Base-by-base conservation (phyloP, 2,329 filamentous ascomycete genomes). In the Talaromyces rugulosus region DNA sequence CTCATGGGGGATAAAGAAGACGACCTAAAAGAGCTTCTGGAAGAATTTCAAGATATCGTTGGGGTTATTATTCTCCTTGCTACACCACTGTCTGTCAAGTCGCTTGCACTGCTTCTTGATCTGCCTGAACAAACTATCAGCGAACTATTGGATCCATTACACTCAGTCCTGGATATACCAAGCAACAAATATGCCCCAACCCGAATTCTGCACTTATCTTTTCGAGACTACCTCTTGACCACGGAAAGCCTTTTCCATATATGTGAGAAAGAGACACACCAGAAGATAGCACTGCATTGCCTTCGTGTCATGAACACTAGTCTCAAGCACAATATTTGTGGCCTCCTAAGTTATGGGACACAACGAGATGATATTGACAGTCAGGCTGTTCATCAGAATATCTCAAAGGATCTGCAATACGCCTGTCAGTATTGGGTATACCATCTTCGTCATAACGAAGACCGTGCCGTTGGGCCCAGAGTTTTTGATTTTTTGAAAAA, bases 221-320 rank as follows among this genome's bases (percentile, higher is more conserved):
- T 75, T 55, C 68, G 70, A 54, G 70, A 75, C 63, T 74, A 70
- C 58, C 68, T 74, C 16, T 61, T 74, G 18, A 61, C 69, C 54
- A 62, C 61, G 12, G 58, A 3, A 42, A 51, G 53, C 62, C 58
- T 1, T 12, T 71, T 75, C 65, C 68, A 69, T 67, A 66, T 74
- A 60, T 63, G 78, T 55, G 68, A 75, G 64, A 70, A 66, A 61
- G 50, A 61, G 9, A 68, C 66, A 55, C 70, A 78, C 59, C 12
- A 66, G 33, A 64, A 62, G 28, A 64, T 78, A 34, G 69, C 68
- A 6, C 33, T 44, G 58, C 50, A 58, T 58, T 76, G 72, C 65
- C 66, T 76, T 33, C 6, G 51, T 60, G 11, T 62, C 11, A 67
- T 69, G 66, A 27, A 42, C 1, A 1, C 54, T 16, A 5, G 50